A percentile compares a stretch with the other conserved stretches of the same genome.
These are phyloP conservation scores for Trichophyton mentagrophytes DNA, from an alignment of 2,329 filamentous ascomycete species.

Conservation along the genomic window DNA sequence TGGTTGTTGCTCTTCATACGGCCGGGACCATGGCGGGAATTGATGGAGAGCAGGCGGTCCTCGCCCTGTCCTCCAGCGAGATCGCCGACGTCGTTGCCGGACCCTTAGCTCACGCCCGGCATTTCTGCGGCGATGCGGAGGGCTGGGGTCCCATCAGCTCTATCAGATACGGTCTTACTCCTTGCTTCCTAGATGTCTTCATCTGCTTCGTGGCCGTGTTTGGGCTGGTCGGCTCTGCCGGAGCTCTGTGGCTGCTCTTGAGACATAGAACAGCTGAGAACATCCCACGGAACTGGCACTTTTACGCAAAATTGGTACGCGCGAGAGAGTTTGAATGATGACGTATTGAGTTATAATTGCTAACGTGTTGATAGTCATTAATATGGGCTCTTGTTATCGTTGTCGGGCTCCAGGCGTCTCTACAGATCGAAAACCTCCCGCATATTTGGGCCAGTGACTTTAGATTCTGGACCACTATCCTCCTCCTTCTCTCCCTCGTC, in stretches of 20 bases:
- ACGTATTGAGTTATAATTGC: neutral
- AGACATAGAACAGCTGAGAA: slow-evolving; percentile 53
- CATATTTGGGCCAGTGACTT: slow-evolving; percentile 68
- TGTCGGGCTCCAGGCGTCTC: slow-evolving; percentile 56
- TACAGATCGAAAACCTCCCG: slow-evolving; percentile 61
- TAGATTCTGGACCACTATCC: slow-evolving; percentile 66
- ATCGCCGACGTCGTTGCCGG: slow-evolving; percentile 12
- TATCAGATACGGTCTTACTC: slow-evolving; percentile 83
- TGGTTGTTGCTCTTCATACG: neutral
- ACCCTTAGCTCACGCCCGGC: slow-evolving; percentile 41
- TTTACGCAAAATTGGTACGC: slow-evolving; percentile 78
- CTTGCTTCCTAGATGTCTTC: slow-evolving; percentile 92
- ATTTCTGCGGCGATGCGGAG: slow-evolving; percentile 71
- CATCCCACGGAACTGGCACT: slow-evolving; percentile 76
- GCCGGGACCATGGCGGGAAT: slow-evolving; percentile 17
- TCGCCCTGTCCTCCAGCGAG: slow-evolving; percentile 12
- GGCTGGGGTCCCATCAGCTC: slow-evolving; percentile 92
- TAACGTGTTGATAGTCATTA: slow-evolving; percentile 36
- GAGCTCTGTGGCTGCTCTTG: slow-evolving; percentile 68
- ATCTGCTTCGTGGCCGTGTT: slow-evolving; percentile 64
- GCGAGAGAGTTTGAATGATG: neutral
- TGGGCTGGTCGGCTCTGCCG: slow-evolving; percentile 63
- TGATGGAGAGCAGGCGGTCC: slow-evolving; percentile 16
- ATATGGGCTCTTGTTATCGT: slow-evolving; percentile 56
- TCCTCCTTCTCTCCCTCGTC: slow-evolving; percentile 57